Conservation (phyloP, 2,329 filamentous ascomycete genomes). For the Aspergillus vadensis region DNA sequence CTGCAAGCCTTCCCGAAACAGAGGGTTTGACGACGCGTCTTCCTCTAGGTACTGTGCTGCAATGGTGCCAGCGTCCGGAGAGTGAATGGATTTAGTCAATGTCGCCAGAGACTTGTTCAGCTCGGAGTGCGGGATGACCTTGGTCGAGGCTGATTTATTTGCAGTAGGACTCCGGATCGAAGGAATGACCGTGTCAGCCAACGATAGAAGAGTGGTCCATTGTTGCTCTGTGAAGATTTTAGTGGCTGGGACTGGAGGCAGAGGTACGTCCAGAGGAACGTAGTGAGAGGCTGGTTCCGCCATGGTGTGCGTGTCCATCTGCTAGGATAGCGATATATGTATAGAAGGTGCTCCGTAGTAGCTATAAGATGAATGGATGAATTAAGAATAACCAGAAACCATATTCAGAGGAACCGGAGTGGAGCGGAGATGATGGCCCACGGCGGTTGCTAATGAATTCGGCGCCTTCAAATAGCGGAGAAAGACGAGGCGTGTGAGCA, state of each 20-base stretch:
- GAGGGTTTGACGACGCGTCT: slow-evolving; percentile 49
- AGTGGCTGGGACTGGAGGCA: slow-evolving; percentile 50
- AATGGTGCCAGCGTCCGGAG: slow-evolving; percentile 37
- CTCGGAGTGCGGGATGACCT: slow-evolving; percentile 44
- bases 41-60: slow-evolving; percentile 53
- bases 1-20: slow-evolving; percentile 53
- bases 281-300: slow-evolving; percentile 24
- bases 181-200: slow-evolving; percentile 61
- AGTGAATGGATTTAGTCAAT: slow-evolving; percentile 30
- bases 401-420: neutral
- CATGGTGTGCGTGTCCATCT: slow-evolving; percentile 19
- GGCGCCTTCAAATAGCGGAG: neutral
- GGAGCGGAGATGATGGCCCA: neutral
- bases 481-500: neutral
- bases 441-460: neutral
- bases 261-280: slow-evolving; percentile 44
- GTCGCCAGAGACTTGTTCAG: slow-evolving; percentile 42
- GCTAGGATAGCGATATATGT: neutral
- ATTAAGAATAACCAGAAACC: neutral
- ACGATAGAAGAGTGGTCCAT: slow-evolving; percentile 60
- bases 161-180: slow-evolving; percentile 48
- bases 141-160: slow-evolving; percentile 36
- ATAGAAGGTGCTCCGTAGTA: no score
- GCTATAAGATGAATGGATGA: neutral
- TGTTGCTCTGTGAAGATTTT: slow-evolving; percentile 57